These are phyloP conservation scores for Pyrrhoderma noxium DNA, from an alignment of 1,284 basidiomycete species.

Conservation along the genomic window DNA sequence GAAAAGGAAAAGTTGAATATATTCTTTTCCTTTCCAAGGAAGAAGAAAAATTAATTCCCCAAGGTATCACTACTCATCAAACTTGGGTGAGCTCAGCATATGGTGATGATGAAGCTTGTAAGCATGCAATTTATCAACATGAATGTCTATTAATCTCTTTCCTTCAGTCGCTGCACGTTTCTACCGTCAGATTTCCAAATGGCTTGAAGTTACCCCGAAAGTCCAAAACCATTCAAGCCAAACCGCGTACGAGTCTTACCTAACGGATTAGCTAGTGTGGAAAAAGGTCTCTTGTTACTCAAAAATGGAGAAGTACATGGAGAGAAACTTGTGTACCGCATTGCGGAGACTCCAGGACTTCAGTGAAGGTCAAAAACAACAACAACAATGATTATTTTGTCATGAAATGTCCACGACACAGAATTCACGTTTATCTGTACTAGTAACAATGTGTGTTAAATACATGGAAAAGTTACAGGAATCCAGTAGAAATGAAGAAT, in stretches of 20 bases:
- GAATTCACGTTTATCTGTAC: not conserved
- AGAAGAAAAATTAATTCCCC: slow-evolving; percentile 9
- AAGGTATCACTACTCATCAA: not conserved
- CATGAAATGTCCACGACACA: too few relatives aligned
- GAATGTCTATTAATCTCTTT: not conserved
- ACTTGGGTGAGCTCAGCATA: slow-evolving; percentile 9
- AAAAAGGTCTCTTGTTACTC: slow-evolving; percentile 24
- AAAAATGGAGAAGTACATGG: slow-evolving; percentile 22
- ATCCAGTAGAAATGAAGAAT: too few relatives aligned
- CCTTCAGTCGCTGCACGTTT: slow-evolving; percentile 9
- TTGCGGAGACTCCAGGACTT: slow-evolving; percentile 23
- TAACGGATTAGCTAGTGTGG: slow-evolving; percentile 25
- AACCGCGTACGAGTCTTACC: slow-evolving; percentile 24
- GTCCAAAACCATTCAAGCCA: slow-evolving; percentile 10
- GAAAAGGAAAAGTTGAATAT: slow-evolving; percentile 13
- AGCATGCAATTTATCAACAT: not conserved
- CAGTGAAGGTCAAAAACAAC: not conserved
- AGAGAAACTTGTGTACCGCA: slow-evolving; percentile 30
- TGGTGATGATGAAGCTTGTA: slow-evolving; percentile 12
- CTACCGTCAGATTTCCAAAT: slow-evolving; percentile 12
- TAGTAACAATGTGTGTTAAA: not conserved
- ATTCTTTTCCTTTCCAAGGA: slow-evolving; percentile 7
- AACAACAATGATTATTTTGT: too few relatives aligned
- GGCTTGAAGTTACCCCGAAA: slow-evolving; percentile 3
- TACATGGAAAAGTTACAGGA: too few relatives aligned